Evolutionary conservation across 306 rosid genomes (phyloP).

Genomic region (Cucumis hystrix): DNA sequence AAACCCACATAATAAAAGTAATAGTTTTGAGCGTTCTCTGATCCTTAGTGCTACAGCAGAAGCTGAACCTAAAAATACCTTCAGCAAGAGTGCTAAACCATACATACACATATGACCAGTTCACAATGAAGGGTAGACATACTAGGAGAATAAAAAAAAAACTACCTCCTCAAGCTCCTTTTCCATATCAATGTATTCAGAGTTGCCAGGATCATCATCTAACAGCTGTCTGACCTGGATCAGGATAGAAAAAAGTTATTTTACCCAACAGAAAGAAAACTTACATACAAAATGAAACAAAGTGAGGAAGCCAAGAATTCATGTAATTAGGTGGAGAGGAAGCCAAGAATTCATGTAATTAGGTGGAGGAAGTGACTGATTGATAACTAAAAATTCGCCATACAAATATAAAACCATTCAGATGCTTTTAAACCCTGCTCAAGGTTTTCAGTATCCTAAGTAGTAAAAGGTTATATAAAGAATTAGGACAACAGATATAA

Average conservation of each 20-base stretch:
- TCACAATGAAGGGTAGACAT: not conserved
- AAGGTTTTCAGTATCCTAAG: not conserved
- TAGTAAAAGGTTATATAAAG: not conserved
- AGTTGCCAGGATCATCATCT: slow-evolving; percentile 58
- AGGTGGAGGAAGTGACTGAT: not conserved
- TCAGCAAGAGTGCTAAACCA: not conserved
- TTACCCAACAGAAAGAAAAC: not conserved
- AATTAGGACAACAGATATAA: not conserved
- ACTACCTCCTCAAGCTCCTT: slow-evolving; percentile 78
- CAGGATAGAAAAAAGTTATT: slow-evolving; percentile 3
- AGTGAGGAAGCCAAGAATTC: not conserved
- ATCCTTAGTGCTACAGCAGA: slow-evolving; percentile 1
- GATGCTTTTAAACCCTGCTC: not conserved
- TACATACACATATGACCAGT: not conserved
- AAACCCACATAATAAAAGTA: slow-evolving; percentile 22
- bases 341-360: not conserved
- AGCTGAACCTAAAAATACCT: not conserved
- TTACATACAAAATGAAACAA: not conserved
- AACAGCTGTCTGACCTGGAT: slow-evolving; percentile 63
- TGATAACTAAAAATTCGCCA: not conserved
- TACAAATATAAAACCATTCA: not conserved
- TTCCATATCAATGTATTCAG: slow-evolving; percentile 88
- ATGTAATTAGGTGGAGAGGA: not conserved
- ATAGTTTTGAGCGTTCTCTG: not conserved
- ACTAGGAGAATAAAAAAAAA: not conserved